A percentile compares a stretch with the other conserved stretches of the same genome.
Conservation (phyloP, 192 early-diverging fungal species). For the Coemansia sp. region DNA sequence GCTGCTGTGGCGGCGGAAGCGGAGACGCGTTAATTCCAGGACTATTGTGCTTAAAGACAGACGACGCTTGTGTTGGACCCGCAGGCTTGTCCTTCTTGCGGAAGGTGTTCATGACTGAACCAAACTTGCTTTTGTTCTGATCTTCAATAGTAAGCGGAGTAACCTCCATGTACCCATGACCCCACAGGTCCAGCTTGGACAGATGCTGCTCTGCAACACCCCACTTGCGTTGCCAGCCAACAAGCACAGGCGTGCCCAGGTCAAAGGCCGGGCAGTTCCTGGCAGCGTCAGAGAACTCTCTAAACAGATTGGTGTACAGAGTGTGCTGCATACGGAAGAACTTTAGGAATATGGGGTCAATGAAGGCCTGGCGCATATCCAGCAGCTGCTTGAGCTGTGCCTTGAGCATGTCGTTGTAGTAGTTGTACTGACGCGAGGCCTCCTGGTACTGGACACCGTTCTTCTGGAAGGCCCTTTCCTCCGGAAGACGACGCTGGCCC, state of each 20-base stretch:
- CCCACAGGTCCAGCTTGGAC: slow-evolving; percentile 37
- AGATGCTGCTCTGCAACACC: slow-evolving; percentile 23
- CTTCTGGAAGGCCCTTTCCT: slow-evolving; percentile 70
- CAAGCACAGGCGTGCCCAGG: slow-evolving; percentile 38
- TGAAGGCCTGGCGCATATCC: slow-evolving; percentile 69
- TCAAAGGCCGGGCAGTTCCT: slow-evolving; percentile 60
- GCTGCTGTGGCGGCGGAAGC: slow-evolving; percentile 2
- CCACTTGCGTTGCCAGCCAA: slow-evolving; percentile 49
- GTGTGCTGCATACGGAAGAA: slow-evolving; percentile 84
- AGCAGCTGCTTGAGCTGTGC: slow-evolving; percentile 81
- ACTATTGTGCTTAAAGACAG: slow-evolving; percentile 19
- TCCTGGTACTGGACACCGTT: slow-evolving; percentile 73
- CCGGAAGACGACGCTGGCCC: slow-evolving; percentile 51
- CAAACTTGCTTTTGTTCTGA: slow-evolving; percentile 31
- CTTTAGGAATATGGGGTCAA: slow-evolving; percentile 84
- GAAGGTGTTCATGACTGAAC: slow-evolving; percentile 45
- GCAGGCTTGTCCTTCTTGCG: slow-evolving; percentile 48
- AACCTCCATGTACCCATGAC: slow-evolving; percentile 35
- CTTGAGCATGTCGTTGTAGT: slow-evolving; percentile 80
- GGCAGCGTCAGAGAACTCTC: slow-evolving; percentile 59
- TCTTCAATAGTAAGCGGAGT: slow-evolving; percentile 30
- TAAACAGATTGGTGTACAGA: slow-evolving; percentile 71
- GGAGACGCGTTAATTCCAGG: slow-evolving; percentile 7
- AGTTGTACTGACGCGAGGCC: slow-evolving; percentile 82
- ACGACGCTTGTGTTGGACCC: slow-evolving; percentile 20